These are phyloP conservation scores for Ambrosia hybrid DNA, from an alignment of 140 eudicot genomes.

Conservation along the genomic window DNA sequence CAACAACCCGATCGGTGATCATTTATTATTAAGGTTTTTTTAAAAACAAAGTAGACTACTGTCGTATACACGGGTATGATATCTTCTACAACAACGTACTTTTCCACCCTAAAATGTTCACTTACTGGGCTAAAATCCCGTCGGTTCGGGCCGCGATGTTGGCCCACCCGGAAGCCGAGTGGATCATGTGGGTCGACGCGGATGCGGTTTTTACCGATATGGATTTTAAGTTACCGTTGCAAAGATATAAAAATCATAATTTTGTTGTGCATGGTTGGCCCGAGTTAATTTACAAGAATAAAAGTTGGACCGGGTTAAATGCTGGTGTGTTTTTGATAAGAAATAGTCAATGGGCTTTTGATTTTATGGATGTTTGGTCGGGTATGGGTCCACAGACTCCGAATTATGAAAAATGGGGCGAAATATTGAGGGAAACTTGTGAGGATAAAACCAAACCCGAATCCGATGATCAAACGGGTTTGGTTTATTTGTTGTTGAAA, in stretches of 20 bases:
- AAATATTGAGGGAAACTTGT: constrained; percentile 33
- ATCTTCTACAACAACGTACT: constrained; percentile 71
- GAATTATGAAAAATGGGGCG: constrained; percentile 50
- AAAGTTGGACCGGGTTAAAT: constrained; percentile 53
- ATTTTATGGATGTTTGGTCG: constrained; percentile 66
- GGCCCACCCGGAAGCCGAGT: constrained; percentile 94
- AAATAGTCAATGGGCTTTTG: constrained; percentile 69
- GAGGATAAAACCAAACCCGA: constrained; percentile 61
- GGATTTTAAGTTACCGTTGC: constrained; percentile 71
- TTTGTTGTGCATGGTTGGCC: constrained; percentile 79
- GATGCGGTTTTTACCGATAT: constrained; percentile 84
- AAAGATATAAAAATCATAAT: constrained; percentile 56
- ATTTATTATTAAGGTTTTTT: constrained; percentile 59
- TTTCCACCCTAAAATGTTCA: constrained; percentile 66
- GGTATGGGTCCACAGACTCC: constrained; percentile 62
- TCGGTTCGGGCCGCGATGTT: constrained; percentile 74
- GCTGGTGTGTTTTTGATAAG: constrained; percentile 62
- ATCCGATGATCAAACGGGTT: constrained; percentile 78
- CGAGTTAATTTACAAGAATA: constrained; percentile 42
- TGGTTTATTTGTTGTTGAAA: constrained; percentile 51
- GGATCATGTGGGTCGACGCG: constrained; percentile 95
- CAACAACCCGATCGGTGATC: constrained; percentile 74
- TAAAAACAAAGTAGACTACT: constrained; percentile 85
- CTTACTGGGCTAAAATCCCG: constrained; percentile 87
- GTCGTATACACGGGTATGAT: constrained; percentile 77